These are phyloP conservation scores for Phaffomyces antillensis DNA, from an alignment of 805 yeast genomes.

Conservation along the genomic window DNA sequence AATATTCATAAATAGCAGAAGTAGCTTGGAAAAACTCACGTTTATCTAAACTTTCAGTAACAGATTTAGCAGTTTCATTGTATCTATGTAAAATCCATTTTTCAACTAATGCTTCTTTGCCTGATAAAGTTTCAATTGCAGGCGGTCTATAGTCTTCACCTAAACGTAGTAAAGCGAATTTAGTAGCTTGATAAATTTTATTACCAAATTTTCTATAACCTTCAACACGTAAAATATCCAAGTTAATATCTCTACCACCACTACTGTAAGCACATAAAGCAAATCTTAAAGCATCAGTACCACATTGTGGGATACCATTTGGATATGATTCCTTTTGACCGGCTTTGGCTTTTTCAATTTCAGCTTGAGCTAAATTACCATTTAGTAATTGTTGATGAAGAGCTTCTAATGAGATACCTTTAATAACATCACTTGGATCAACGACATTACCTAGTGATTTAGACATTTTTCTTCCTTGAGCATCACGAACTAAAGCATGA, in stretches of 20 bases:
- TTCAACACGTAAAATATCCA: slow-evolving; percentile 93
- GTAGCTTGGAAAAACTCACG: slow-evolving; percentile 91
- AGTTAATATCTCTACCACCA: slow-evolving; percentile 97
- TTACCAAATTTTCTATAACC: slow-evolving; percentile 99
- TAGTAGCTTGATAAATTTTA: slow-evolving; percentile 98
- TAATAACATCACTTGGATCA: slow-evolving; percentile 91
- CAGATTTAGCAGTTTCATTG: slow-evolving; percentile 57
- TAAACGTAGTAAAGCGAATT: slow-evolving; percentile 87
- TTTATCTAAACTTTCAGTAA: slow-evolving; percentile 61
- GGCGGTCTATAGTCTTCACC: slow-evolving; percentile 88
- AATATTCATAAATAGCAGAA: slow-evolving; percentile 81
- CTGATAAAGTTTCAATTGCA: slow-evolving; percentile 51
- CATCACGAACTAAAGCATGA: slow-evolving; percentile 97
- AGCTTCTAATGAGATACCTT: slow-evolving; percentile 74
- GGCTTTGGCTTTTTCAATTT: slow-evolving; percentile 74
- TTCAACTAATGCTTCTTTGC: slow-evolving; percentile 87
- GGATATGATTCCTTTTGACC: slow-evolving; percentile 93
- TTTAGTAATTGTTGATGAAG: slow-evolving; percentile 67
- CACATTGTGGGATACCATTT: slow-evolving; percentile 97
- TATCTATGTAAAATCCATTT: slow-evolving; percentile 92
- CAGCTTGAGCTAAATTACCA: slow-evolving; percentile 89
- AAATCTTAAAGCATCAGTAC: slow-evolving; percentile 97
- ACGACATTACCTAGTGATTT: slow-evolving; percentile 94
- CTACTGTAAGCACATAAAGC: slow-evolving; percentile 98
- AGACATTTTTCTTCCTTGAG: slow-evolving; percentile 99